Base-by-base conservation (phyloP, 1,284 basidiomycete genomes). In the Cutaneotrichosporon mucoides region DNA sequence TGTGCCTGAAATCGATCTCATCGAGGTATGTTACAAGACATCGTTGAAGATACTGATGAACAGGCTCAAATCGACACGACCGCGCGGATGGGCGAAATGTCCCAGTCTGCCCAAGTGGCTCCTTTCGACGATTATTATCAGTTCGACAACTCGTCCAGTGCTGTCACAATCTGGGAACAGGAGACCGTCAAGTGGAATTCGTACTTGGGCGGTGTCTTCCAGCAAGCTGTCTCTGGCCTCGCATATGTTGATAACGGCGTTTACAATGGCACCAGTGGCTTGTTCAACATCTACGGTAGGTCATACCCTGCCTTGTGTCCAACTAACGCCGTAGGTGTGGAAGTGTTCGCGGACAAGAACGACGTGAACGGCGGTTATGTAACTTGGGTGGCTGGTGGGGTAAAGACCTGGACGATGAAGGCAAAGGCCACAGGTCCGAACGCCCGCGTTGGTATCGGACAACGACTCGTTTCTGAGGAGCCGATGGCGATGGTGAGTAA, bases 181-280 rank as follows among this genome's bases (percentile, higher is more conserved):
- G 57, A 80, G 24, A 82, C 85, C 24, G 82, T 83, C 1, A 79
- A 88, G 59, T 84, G 82, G 71, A 94, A 94, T 75, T 60, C 79
- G 7, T 95, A 93, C 76, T 83, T 81, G 56, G 92, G 92, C 33
- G 88, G 88, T 34, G 71, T 79, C 11, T 90, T 83, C 71, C 92
- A 96, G 74, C 88, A 95, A 76, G 88, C 89, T 13, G 73, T 88
- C n/a, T 89, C 88, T 5, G 85, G 83, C 7, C 67, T 91, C 56
- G 82, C 84, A 6, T 80, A 82, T 62, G 81, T 76, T 24, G 63
- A 88, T 57, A 79, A 83, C 63, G 80, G 78, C 56, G 67, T 77
- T 45, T 74, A 75, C 50, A 62, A 67, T 33, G 65, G 66, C 16
- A 73, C 69, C 1, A 60, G 57, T 33, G 65, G 62, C 11, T 49